Evolutionary conservation across 768 basidiomycete species (phyloP), one percentile per base, ranked within the genome.

Genomic region (Suillus tomentosus): DNA sequence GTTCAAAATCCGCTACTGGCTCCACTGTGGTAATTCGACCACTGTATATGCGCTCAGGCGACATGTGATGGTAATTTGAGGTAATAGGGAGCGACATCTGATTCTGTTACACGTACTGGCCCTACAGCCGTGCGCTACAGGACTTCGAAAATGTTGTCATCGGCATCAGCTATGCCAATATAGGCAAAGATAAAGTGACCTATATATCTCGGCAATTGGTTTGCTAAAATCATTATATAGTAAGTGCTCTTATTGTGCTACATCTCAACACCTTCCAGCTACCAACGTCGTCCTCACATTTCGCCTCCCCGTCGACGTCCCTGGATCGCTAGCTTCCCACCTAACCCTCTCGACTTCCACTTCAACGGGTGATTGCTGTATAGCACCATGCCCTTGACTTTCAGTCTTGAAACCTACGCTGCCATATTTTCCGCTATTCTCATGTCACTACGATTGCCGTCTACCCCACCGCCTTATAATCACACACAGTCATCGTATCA

Each of bases 391-490:
- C 27, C 57, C 11, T 42, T 40, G 2, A 31, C 24, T 42, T 58
- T 42, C 57, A 42, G 6, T 58, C 17, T 58, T 27, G 57, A 3
- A 42, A 19, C 57, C 3, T 58, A 27, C 14, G 27, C 24, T 42
- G 40, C 57, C 8, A 19, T 42, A 19, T 13, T 58, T 27, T 40
- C 45, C 45, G 31, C 43, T 2, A 24, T 66, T 22, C 58, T 61
- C 10, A 53, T 27, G 15, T 43, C 59, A 5, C 36, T 61, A 9
- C 42, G 19, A 19, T 45, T 60, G n/a, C 14, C 42, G 22, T 62
- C 62, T 15, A n/a, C 39, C 8, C 34, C 24, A 9, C 62, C 63
- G 5, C 62, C 65, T 31, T 64, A 60, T 51, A 50, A 63, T 45
- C 56, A 64, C 51, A 48, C 22, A 42, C 34, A 22, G 13, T 31